Evolutionary conservation across 345 rosid species (phyloP).

Genomic region (Arabidopsis suecica): DNA sequence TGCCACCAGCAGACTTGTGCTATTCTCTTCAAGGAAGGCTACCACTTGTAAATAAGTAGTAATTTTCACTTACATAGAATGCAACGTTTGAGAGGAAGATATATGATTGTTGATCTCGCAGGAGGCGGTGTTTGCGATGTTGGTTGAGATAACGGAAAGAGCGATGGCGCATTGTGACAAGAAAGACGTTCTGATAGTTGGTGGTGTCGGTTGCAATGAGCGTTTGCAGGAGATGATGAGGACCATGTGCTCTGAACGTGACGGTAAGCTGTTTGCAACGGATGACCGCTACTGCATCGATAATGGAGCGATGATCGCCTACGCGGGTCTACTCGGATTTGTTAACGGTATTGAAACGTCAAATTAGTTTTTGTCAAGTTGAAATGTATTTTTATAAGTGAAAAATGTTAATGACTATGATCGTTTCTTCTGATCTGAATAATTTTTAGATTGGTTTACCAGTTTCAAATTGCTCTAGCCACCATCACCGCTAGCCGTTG

Average conservation of each 20-base stretch:
- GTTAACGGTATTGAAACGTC: slow-evolving; percentile 66
- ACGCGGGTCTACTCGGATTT: slow-evolving; percentile 81
- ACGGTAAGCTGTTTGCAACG: slow-evolving; percentile 81
- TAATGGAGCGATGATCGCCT: slow-evolving; percentile 99
- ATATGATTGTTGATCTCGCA: slow-evolving; percentile 36
- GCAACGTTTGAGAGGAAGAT: not conserved
- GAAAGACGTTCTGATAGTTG: slow-evolving; percentile 91
- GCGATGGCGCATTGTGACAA: slow-evolving; percentile 98
- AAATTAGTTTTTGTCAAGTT: not conserved
- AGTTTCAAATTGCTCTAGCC: too few relatives aligned
- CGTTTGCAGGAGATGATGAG: slow-evolving; percentile 97
- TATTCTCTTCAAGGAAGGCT: slow-evolving; percentile 84
- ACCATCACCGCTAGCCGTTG: too few relatives aligned
- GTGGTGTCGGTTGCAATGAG: slow-evolving; percentile 95
- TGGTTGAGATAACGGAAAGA: slow-evolving; percentile 93
- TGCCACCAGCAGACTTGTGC: slow-evolving; percentile 95
- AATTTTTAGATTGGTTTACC: too few relatives aligned
- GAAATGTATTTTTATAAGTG: too few relatives aligned
- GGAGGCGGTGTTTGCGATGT: slow-evolving; percentile 93
- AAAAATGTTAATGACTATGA: too few relatives aligned
- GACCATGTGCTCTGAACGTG: slow-evolving; percentile 86
- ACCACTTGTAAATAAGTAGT: not conserved
- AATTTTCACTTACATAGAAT: too few relatives aligned
- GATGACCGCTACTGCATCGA: slow-evolving; percentile 92
- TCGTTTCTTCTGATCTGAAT: too few relatives aligned